Conservation (phyloP, 2,329 filamentous ascomycete species). For the Kalaharituber pfeilii region DNA sequence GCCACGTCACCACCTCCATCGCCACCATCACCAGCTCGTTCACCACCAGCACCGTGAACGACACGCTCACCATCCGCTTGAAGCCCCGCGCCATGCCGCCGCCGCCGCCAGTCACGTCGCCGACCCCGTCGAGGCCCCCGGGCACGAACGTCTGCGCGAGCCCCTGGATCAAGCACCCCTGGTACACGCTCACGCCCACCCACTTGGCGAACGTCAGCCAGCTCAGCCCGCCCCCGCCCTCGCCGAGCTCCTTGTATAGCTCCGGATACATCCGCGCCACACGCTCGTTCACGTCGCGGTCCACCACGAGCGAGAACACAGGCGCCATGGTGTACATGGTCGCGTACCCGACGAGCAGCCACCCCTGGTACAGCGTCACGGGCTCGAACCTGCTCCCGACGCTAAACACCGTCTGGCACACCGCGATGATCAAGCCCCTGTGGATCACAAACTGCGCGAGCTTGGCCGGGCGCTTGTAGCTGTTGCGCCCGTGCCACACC, state of each 20-base stretch:
- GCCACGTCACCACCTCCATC: conserved; percentile 92
- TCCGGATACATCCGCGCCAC: conserved; percentile 92
- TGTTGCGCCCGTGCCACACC: conserved; percentile 98
- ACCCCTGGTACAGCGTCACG: conserved; percentile 73
- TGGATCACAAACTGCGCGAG: conserved; percentile 97
- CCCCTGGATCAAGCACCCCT: conserved; percentile 91
- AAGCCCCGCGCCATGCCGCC: too few species aligned
- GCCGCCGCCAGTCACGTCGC: too few species aligned
- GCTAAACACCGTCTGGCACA: conserved; percentile 95
- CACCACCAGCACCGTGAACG: conserved; percentile 76
- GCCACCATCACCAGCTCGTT: conserved; percentile 97
- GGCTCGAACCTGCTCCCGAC: conserved; percentile 86
- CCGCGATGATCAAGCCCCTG: conserved; percentile 80
- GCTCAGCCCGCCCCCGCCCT: conserved; percentile 64
- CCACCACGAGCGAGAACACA: conserved; percentile 82
- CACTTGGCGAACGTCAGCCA: conserved; percentile 95
- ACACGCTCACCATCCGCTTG: conserved; percentile 66
- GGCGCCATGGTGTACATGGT: conserved; percentile 90
- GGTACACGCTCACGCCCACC: conserved; percentile 89
- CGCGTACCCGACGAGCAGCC: conserved; percentile 90
- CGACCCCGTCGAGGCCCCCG: conserved; percentile 51
- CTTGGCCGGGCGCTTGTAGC: conserved; percentile 90
- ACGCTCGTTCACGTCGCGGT: conserved; percentile 86
- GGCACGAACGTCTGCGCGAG: conserved; percentile 72
- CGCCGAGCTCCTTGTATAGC: conserved; percentile 91